Evolutionary conservation across 371 early-diverging fungal species (phyloP).

Genomic region (Apophysomyces trapeziformis): DNA sequence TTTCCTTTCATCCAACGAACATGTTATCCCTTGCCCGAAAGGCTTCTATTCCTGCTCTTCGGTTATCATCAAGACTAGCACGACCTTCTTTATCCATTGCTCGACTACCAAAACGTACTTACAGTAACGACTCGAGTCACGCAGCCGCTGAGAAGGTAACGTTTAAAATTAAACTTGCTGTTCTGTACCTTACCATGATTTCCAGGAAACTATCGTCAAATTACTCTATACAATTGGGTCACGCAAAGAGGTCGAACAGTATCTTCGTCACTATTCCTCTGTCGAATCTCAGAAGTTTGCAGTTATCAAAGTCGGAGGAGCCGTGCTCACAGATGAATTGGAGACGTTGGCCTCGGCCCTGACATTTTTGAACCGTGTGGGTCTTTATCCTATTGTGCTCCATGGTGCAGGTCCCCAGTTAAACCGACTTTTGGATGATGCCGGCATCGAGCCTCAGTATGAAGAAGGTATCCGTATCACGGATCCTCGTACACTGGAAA

Average conservation of each 20-base stretch:
- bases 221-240: slow-evolving; percentile 98
- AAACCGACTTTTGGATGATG: slow-evolving; percentile 85
- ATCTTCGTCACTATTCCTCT: slow-evolving; percentile 92
- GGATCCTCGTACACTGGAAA: slow-evolving; percentile 86
- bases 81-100: slow-evolving; percentile 18
- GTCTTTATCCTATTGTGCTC: slow-evolving; percentile 96
- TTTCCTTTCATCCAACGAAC: slow-evolving; percentile 9
- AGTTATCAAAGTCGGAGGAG: slow-evolving; percentile 98
- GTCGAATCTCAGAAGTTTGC: slow-evolving; percentile 99
- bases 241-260: slow-evolving; percentile 97
- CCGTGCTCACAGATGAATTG: slow-evolving; percentile 93
- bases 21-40: slow-evolving; percentile 47
- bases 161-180: neutral
- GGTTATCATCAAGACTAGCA: slow-evolving; percentile 19
- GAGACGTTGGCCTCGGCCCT: slow-evolving; percentile 93
- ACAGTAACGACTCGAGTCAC: slow-evolving; percentile 26
- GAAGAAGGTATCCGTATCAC: slow-evolving; percentile 97
- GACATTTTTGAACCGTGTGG: slow-evolving; percentile 95
- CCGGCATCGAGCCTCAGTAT: slow-evolving; percentile 90
- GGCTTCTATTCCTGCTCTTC: slow-evolving; percentile 26
- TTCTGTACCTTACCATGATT: neutral
- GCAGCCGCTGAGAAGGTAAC: slow-evolving; percentile 49
- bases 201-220: slow-evolving; percentile 93
- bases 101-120: slow-evolving; percentile 21
- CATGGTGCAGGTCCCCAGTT: slow-evolving; percentile 98